Evolutionary conservation across 2,329 filamentous ascomycete genomes (phyloP), one percentile per base, ranked within the genome.

Genomic region (Lasiodiplodia theobromae): DNA sequence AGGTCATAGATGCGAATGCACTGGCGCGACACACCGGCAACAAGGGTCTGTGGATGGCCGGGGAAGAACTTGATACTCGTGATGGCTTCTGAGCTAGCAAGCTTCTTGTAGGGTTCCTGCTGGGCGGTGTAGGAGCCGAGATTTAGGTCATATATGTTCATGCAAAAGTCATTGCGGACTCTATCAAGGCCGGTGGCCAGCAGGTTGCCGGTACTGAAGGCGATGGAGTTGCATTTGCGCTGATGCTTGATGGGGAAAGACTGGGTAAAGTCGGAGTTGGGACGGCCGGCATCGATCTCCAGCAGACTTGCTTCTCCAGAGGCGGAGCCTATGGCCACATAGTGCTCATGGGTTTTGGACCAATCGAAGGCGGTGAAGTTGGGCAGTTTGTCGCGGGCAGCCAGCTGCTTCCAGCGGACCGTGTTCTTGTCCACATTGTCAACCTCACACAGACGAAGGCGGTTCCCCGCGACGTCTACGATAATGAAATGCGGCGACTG

Each of bases 61-160:
- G 92, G 87, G 69, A 95, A 94, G 82, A 95, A 96, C 74, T 92
- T 90, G 73, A 94, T 89, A 74, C 92, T 94, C 1, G 91, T 92
- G 28, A 96, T 90, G n/a, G 91, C 90, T 52, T 93, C 90, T 64
- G 77, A 88, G 79, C 75, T 87, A 78, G 70, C 91, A 82, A 78
- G 89, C 85, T 75, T 86, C 78, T 76, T 87, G 79, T 75, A 84
- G 73, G 77, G 86, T 77, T 85, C 83, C 49, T 81, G 77, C 84
- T 84, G 77, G 85, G 81, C 53, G 79, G 83, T 23, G 84, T 86
- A 58, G 88, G 83, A 73, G 81, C 74, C 72, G 68, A 76, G 87
- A 72, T 87, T 90, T 67, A 94, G 85, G 77, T 96, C 92, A 87
- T 92, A 96, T 37, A 96, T 90, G 74, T 95, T 92, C 60, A 96